Base-by-base conservation (phyloP, 176 grass and related monocot species). In the Panicum miliaceum region DNA sequence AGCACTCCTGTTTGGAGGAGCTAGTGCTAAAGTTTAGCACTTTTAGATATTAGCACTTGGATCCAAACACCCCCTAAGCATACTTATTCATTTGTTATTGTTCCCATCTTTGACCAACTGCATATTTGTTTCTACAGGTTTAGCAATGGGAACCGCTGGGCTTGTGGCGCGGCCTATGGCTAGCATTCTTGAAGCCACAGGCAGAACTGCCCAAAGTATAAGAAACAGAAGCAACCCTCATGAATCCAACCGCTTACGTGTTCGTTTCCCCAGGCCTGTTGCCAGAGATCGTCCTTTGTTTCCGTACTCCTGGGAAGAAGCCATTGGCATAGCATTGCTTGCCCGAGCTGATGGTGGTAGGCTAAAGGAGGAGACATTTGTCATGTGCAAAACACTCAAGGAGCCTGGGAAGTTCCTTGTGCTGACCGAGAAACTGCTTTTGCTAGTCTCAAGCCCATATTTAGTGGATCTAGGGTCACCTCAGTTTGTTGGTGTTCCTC, bases 161-260 rank as follows among this genome's bases (percentile, higher is more conserved):
- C 95, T 98, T 82, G 93, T 95, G 75, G 95, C 91, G 45, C 90
- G 87, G 62, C 95, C 95, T 62, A 87, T 98, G 87, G 95, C 90
- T 38, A 94, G 92, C 83, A 93, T 98, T 84, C 92, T 98, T 76
- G 92, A 98, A 85, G 95, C 95, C 62, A 95, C 92, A 60, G 95
- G 95, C 66, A 98, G 92, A 91, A 98, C 92, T 53, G 96, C 96
- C 82, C 96, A 98, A 81, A 95, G 96, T 85, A 95, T 98, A 66
- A 89, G 89, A 90, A 95, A 98, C 61, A 75, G 90, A 81, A 95
- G 92, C 75, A 93, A 93, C 47, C 96, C 96, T 71, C 87, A 88
- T 75, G 90, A 93, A 50, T 95, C 89, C 60, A 90, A 90, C 84
- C 79, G 77, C 57, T 60, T 94, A 27, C 82, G 94, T 75, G 72